These are phyloP conservation scores for Westerdykella sp. DNA, from an alignment of 2,329 filamentous ascomycete species.

Conservation along the genomic window DNA sequence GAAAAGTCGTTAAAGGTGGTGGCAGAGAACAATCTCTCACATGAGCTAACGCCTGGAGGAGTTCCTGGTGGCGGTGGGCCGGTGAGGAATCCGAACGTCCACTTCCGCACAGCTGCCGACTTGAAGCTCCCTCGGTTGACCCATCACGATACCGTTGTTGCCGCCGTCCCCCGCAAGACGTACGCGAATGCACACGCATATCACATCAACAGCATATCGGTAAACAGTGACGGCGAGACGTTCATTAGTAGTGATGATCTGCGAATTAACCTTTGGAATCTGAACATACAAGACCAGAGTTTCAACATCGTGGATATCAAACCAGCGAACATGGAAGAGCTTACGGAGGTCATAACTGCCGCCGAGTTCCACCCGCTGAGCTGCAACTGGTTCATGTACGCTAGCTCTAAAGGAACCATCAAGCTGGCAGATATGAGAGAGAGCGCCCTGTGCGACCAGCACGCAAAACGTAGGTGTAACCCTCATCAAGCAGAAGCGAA, in stretches of 20 bases:
- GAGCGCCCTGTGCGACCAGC: slow-evolving; percentile 90
- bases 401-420: slow-evolving; percentile 97
- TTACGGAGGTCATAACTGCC: slow-evolving; percentile 97
- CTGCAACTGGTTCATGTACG: slow-evolving; percentile 99
- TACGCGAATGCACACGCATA: slow-evolving; percentile 99
- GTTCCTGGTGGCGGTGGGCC: slow-evolving; percentile 68
- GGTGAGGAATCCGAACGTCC: slow-evolving; percentile 63
- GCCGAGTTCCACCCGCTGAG: slow-evolving; percentile 95
- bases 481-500: slow-evolving; percentile 3
- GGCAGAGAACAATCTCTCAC: slow-evolving; percentile 95
- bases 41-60: slow-evolving; percentile 77
- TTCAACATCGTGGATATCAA: slow-evolving; percentile 99
- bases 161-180: slow-evolving; percentile 88
- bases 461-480: slow-evolving; percentile 78
- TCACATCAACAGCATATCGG: slow-evolving; percentile 99
- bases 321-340: slow-evolving; percentile 98
- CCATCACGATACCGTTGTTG: slow-evolving; percentile 96
- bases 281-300: slow-evolving; percentile 98
- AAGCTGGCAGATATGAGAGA: slow-evolving; percentile 98
- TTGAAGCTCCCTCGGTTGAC: slow-evolving; percentile 93
- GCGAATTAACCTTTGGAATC: slow-evolving; percentile 96
- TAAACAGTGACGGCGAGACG: slow-evolving; percentile 98
- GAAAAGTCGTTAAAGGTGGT: slow-evolving; percentile 99
- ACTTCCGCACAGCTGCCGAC: slow-evolving; percentile 74
- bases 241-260: slow-evolving; percentile 99